Conservation (phyloP, 257 asterid genomes). For the Cynanchum wilfordii region DNA sequence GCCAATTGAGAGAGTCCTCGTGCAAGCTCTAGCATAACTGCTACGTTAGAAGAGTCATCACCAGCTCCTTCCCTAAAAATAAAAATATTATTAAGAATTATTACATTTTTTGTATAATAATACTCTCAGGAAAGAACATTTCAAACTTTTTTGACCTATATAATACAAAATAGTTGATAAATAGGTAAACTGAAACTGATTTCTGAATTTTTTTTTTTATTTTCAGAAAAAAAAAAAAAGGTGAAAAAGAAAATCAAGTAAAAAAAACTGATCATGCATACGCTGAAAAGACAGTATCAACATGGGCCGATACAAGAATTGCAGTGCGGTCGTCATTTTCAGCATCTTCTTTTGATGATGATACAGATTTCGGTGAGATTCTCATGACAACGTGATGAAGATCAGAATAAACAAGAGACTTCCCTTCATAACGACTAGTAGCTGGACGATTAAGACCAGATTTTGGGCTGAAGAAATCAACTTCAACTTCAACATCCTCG, state of each 20-base stretch:
- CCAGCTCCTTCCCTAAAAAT: constrained; percentile 91
- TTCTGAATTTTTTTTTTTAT: neutral
- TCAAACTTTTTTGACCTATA: neutral
- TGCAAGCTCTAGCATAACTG: constrained; percentile 98
- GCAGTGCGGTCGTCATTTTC: constrained; percentile 50
- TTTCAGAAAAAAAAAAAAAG: too few species aligned
- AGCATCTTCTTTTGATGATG: constrained; percentile 27
- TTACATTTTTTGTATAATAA: neutral
- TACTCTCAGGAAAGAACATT: neutral
- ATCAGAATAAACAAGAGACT: constrained; percentile 84
- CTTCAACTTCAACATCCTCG: too few species aligned
- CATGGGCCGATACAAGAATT: constrained; percentile 90
- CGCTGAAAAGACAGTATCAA: constrained; percentile 87
- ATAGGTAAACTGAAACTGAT: neutral
- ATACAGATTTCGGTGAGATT: constrained; percentile 69
- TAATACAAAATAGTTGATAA: neutral
- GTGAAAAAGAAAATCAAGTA: constrained; percentile 2
- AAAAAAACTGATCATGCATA: constrained; percentile 23
- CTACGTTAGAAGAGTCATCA: constrained; percentile 91
- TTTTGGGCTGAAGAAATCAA: too few species aligned
- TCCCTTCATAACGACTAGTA: constrained; percentile 46
- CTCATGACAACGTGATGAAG: constrained; percentile 70
- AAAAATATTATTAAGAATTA: neutral
- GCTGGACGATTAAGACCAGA: too few species aligned
- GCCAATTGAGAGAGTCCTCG: constrained; percentile 97